Evolutionary conservation across 441 rosid genomes (phyloP).

Genomic region (Gossypium schwendimanii): DNA sequence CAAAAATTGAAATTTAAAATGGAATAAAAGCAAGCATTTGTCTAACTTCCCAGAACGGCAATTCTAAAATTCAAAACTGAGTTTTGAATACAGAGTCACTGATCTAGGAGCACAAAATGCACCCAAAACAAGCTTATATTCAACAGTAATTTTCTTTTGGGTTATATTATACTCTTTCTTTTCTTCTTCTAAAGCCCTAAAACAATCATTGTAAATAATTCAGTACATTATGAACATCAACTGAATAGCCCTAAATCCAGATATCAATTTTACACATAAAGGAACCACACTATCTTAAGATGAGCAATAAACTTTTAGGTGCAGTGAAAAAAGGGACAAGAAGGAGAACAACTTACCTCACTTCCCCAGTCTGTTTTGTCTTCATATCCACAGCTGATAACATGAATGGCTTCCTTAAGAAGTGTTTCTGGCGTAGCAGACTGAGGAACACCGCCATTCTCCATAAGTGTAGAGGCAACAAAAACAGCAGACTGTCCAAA

Average conservation of each 20-base stretch:
- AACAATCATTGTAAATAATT: background rate
- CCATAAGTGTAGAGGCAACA: slow-evolving; percentile 95
- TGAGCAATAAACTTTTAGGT: background rate
- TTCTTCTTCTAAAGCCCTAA: background rate
- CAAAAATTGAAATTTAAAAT: background rate
- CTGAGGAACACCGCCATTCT: slow-evolving; percentile 90
- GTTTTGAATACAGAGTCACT: background rate
- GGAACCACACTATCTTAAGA: background rate
- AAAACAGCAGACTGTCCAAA: slow-evolving; percentile 93
- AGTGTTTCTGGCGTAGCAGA: slow-evolving; percentile 83
- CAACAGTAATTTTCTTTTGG: background rate
- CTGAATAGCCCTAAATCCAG: background rate
- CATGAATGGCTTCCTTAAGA: slow-evolving; percentile 97
- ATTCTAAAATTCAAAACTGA: background rate
- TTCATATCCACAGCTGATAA: slow-evolving; percentile 93
- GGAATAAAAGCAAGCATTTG: background rate
- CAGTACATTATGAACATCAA: background rate
- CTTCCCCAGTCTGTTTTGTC: slow-evolving; percentile 97
- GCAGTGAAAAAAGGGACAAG: background rate
- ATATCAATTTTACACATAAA: background rate
- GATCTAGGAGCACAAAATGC: background rate
- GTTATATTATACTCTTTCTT: background rate
- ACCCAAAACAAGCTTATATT: background rate
- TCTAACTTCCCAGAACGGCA: background rate
- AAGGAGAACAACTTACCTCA: slow-evolving; percentile 42